These are phyloP conservation scores for Apodospora peruviana DNA, from an alignment of 495 filamentous ascomycete species.

Conservation along the genomic window DNA sequence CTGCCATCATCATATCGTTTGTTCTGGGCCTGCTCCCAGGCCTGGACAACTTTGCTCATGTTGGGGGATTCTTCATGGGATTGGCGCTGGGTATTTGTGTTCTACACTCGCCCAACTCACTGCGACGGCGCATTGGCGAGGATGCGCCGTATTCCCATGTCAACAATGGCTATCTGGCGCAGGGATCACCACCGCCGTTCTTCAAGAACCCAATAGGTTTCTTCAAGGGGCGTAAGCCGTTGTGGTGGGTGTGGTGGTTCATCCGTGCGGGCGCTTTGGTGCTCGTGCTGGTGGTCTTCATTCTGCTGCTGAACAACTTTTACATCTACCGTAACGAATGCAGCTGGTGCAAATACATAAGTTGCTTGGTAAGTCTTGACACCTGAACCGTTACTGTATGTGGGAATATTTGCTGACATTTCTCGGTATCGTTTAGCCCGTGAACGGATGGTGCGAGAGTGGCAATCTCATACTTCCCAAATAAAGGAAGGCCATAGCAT, in stretches of 20 bases:
- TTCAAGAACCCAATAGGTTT: conserved; percentile 68
- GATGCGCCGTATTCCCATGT: conserved; percentile 48
- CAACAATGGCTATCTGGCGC: conserved; percentile 28
- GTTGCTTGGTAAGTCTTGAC: conserved; percentile 70
- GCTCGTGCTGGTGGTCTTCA: conserved; percentile 71
- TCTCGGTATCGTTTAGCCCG: conserved; percentile 40
- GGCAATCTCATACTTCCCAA: conserved; percentile 51
- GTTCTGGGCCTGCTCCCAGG: conserved; percentile 88
- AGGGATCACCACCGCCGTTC: conserved; percentile 50
- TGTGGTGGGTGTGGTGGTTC: conserved; percentile 99
- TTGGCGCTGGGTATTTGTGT: conserved; percentile 79
- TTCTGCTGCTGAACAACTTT: conserved; percentile 82
- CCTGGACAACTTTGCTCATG: conserved; percentile 94
- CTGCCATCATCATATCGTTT: conserved; percentile 85
- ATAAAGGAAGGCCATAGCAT: conserved; percentile 2
- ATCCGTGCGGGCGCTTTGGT: conserved; percentile 75
- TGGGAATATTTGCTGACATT: conserved; percentile 1
- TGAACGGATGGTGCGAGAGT: conserved; percentile 75
- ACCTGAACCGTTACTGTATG: neutral
- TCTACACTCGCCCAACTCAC: conserved; percentile 75
- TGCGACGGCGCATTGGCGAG: conserved; percentile 70
- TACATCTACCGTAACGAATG: conserved; percentile 74
- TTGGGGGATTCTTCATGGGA: conserved; percentile 93
- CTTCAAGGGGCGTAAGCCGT: conserved; percentile 83
- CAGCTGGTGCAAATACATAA: conserved; percentile 88